Percentiles rank a stretch among this genome's conserved stretches.
Evolutionary conservation across 345 rosid genomes (phyloP).

Genomic region (Populus pruinosa): DNA sequence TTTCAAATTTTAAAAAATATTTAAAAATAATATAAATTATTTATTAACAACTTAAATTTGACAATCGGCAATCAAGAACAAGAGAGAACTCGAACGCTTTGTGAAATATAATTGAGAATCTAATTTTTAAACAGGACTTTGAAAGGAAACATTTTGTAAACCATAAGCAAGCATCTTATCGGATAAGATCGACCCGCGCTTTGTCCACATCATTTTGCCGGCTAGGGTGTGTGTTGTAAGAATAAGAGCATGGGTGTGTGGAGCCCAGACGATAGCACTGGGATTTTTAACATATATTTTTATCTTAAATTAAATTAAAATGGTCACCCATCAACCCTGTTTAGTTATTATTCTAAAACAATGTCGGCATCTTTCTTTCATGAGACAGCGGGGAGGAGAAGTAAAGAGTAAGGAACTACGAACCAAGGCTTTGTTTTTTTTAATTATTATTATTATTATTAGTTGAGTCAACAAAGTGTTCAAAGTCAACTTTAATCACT

Average conservation of each 20-base stretch:
- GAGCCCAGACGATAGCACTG: too few species aligned
- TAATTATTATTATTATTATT: too few species aligned
- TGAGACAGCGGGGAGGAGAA: neutral
- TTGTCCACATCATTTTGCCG: neutral
- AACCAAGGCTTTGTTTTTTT: neutral
- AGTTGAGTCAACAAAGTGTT: neutral
- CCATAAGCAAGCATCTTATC: neutral
- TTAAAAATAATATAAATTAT: too few species aligned
- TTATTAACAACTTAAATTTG: too few species aligned
- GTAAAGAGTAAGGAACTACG: neutral
- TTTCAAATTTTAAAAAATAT: too few species aligned
- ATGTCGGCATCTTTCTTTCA: conserved; percentile 1
- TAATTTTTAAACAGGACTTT: too few species aligned
- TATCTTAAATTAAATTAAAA: too few species aligned
- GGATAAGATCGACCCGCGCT: neutral
- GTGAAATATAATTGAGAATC: too few species aligned
- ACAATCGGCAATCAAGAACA: too few species aligned
- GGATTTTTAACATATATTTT: neutral
- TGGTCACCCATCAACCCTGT: neutral
- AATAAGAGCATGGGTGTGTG: neutral
- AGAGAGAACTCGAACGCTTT: too few species aligned
- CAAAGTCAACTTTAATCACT: neutral
- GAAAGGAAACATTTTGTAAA: neutral
- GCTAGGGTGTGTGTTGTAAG: neutral
- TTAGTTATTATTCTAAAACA: too few species aligned